phyloP scores from a whole-genome alignment of 257 asterid species.

The Ocimum tenuiflorum region DNA sequence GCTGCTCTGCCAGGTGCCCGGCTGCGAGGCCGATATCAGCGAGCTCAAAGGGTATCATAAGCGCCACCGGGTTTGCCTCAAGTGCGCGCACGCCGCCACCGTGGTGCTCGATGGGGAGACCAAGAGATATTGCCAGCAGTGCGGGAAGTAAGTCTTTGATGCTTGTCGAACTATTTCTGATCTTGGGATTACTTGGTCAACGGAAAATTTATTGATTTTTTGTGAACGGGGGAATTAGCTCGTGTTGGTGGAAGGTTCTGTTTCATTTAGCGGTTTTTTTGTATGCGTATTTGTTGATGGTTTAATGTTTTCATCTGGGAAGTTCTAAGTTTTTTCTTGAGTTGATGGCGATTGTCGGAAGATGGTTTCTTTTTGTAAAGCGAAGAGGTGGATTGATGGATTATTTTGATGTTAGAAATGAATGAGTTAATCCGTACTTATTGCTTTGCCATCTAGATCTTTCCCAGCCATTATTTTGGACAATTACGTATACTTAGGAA shows the following conservation, averaged over 20 bases:
- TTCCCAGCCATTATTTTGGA: neutral
- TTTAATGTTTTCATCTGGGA: neutral
- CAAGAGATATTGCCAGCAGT: slow-evolving; percentile 91
- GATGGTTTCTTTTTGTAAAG: neutral
- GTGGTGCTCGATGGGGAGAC: slow-evolving; percentile 72
- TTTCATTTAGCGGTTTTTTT: neutral
- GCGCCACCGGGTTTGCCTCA: slow-evolving; percentile 81
- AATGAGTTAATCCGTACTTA: neutral
- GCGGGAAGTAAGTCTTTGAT: slow-evolving; percentile 39
- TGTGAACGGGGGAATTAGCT: neutral
- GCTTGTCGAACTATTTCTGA: neutral
- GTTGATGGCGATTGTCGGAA: slow-evolving; percentile 7
- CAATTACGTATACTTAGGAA: neutral
- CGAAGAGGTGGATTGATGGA: neutral
- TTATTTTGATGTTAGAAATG: neutral
- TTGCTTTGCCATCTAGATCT: neutral
- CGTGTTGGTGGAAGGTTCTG: neutral
- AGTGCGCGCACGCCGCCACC: slow-evolving; percentile 62
- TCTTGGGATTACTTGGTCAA: slow-evolving; percentile 27
- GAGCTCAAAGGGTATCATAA: slow-evolving; percentile 93
- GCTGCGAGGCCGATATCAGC: slow-evolving; percentile 75
- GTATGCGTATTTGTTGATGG: neutral
- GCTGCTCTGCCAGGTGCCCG: slow-evolving; percentile 73
- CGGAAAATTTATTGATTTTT: neutral
- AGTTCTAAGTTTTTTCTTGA: neutral